Conservation (phyloP, 306 rosid genomes). For the Arachis stenosperma region DNA sequence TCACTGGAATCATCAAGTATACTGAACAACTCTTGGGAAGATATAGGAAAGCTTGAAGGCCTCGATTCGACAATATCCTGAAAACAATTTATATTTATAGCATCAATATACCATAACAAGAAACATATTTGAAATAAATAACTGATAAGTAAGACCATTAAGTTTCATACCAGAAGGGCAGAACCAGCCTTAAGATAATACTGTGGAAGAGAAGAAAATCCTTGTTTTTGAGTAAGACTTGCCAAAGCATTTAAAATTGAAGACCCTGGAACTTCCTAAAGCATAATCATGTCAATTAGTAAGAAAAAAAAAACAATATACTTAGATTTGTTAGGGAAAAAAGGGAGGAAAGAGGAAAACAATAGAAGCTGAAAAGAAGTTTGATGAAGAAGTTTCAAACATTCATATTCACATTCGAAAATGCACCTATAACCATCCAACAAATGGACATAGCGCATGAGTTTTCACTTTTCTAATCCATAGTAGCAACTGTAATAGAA, state of each 20-base stretch:
- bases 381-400: slow-evolving; percentile 20
- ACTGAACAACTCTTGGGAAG: slow-evolving; percentile 75
- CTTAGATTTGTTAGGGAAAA: background rate
- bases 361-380: slow-evolving; percentile 25
- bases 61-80: slow-evolving; percentile 89
- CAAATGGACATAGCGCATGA: background rate
- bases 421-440: slow-evolving; percentile 28
- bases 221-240: slow-evolving; percentile 61
- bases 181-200: slow-evolving; percentile 89
- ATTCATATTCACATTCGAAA: slow-evolving; percentile 33
- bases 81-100: slow-evolving; percentile 29
- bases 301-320: slow-evolving; percentile 9
- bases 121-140: slow-evolving; percentile 8
- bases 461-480: slow-evolving; percentile 8
- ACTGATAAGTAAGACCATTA: slow-evolving; percentile 23
- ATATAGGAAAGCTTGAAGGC: slow-evolving; percentile 64
- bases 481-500: slow-evolving; percentile 3
- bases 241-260: slow-evolving; percentile 72
- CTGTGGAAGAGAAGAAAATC: slow-evolving; percentile 71
- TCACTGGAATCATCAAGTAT: slow-evolving; percentile 91
- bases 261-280: slow-evolving; percentile 84
- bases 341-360: slow-evolving; percentile 3
- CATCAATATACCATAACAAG: slow-evolving; percentile 28
- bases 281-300: slow-evolving; percentile 37
- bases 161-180: slow-evolving; percentile 74